Percentiles rank a stretch among this genome's conserved stretches.
phyloP scores from a whole-genome alignment of 2,329 filamentous ascomycete species.

The Colletotrichum neosansevieriae region DNA sequence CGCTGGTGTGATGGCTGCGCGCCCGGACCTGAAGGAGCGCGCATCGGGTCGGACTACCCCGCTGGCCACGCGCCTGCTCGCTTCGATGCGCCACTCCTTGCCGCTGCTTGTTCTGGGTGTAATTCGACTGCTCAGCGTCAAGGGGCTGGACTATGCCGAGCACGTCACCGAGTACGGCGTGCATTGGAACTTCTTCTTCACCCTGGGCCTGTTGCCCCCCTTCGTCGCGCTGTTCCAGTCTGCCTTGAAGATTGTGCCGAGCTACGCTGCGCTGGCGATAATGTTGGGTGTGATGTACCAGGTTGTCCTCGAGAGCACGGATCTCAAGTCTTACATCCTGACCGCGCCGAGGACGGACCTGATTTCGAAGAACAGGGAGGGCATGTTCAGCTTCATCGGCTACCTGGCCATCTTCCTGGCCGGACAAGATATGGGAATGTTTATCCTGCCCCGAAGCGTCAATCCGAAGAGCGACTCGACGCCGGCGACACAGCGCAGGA shows the following conservation, averaged over 20 bases:
- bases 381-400: constrained; percentile 93
- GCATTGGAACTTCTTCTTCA: constrained; percentile 99
- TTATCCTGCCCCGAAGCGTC: constrained; percentile 75
- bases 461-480: constrained; percentile 56
- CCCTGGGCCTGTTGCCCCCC: constrained; percentile 86
- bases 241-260: constrained; percentile 76
- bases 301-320: constrained; percentile 78
- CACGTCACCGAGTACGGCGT: constrained; percentile 98
- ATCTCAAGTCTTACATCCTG: constrained; percentile 85
- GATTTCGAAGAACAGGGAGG: constrained; percentile 91
- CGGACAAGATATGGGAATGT: constrained; percentile 85
- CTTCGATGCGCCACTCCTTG: constrained; percentile 82
- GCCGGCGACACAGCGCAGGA: constrained; percentile 62
- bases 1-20: constrained; percentile 88
- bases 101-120: constrained; percentile 85
- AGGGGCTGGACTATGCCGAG: constrained; percentile 94
- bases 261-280: constrained; percentile 81
- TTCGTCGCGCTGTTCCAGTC: constrained; percentile 88
- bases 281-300: constrained; percentile 79
- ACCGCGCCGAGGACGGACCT: constrained; percentile 83
- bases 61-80: constrained; percentile 69
- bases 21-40: constrained; percentile 80
- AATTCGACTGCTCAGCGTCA: constrained; percentile 87
- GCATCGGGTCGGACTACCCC: constrained; percentile 62
- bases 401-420: constrained; percentile 96